Base-by-base conservation (phyloP, 2,329 filamentous ascomycete species). In the Beauveria medogensis region DNA sequence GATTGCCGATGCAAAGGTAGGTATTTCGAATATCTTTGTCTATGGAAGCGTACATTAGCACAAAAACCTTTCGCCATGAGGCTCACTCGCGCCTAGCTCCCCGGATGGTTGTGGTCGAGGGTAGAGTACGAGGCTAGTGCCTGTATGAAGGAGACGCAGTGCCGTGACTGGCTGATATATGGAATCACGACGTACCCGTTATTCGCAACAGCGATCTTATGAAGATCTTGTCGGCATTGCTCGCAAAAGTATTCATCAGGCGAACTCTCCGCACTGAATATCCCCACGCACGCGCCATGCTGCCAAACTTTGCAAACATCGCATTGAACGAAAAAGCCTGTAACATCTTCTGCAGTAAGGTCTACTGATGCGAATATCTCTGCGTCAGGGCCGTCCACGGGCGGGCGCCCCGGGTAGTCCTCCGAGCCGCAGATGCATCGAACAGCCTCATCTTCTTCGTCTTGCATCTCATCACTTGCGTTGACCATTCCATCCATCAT, bases 201-300 rank as follows among this genome's bases (percentile, higher is more conserved):
- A 68, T 82, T 81, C 66, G 91, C 90, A 59, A 82, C 85, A 68
- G 86, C 87, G 65, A 96, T 87, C 71, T 87, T 91, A 79, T 99
- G 94, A 57, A 96, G 82, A 72, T 96, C 92, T 71, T 92, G 92
- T 66, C 90, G 87, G 76, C 94, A 99, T 73, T 91, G 84, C 77
- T 99, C 94, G 76, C 94, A 99, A 72, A 94, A 99, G 78, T 99
- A 99, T 74, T 97, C 92, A 59, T 97, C 93, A 10, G 94, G 94
- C 66, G 91, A 93, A 72, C 89, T 88, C 67, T 90, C 88, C 74
- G 96, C 93, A 67, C 94, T 94, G 78, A 96, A 92, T 70, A 99
- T 96, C 63, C 94, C 93, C 63, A 99, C 93, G 71, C 94, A 99
- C 63, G 92, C 93, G 69, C 94, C 94, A 73, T 99, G 94, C 74